Conservation (phyloP, 768 basidiomycete species). For the Termitomyces heimii region DNA sequence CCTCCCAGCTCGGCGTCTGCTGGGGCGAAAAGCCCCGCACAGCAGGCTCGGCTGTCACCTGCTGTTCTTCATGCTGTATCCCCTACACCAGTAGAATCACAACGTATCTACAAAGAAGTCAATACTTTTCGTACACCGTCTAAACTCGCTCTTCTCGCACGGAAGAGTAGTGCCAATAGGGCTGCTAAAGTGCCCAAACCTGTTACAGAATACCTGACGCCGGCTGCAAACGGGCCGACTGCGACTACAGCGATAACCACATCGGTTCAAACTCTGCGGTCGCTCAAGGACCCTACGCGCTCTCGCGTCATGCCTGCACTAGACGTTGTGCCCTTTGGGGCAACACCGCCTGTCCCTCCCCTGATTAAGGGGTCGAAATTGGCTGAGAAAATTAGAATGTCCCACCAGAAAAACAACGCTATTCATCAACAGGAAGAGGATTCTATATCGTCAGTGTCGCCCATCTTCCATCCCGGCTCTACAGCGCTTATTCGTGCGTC, state of each 20-base stretch:
- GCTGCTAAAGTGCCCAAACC: conserved; percentile 40
- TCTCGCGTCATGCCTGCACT: conserved; percentile 34
- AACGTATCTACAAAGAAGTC: conserved; percentile 22
- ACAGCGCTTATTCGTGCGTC: conserved; percentile 57
- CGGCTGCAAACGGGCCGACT: conserved; percentile 78
- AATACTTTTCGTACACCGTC: conserved; percentile 40
- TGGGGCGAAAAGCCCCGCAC: neutral
- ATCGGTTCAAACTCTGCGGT: conserved; percentile 67
- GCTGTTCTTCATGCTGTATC: neutral
- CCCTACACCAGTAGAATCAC: neutral
- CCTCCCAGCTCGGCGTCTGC: conserved; percentile 13
- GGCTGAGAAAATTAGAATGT: conserved; percentile 66
- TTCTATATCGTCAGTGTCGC: conserved; percentile 31
- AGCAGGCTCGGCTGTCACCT: conserved; percentile 13
- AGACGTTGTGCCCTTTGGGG: conserved; percentile 36
- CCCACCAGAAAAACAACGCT: conserved; percentile 36
- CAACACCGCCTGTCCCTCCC: conserved; percentile 22
- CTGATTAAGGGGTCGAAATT: conserved; percentile 61
- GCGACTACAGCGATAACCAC: conserved; percentile 84
- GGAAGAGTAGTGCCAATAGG: conserved; percentile 35
- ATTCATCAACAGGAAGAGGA: conserved; percentile 33
- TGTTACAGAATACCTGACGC: conserved; percentile 65
- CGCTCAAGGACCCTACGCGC: conserved; percentile 48
- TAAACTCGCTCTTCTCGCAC: conserved; percentile 70
- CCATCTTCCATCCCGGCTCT: conserved; percentile 53